Evolutionary conservation across 2,329 filamentous ascomycete species (phyloP).

Genomic region (Fusarium longipes): DNA sequence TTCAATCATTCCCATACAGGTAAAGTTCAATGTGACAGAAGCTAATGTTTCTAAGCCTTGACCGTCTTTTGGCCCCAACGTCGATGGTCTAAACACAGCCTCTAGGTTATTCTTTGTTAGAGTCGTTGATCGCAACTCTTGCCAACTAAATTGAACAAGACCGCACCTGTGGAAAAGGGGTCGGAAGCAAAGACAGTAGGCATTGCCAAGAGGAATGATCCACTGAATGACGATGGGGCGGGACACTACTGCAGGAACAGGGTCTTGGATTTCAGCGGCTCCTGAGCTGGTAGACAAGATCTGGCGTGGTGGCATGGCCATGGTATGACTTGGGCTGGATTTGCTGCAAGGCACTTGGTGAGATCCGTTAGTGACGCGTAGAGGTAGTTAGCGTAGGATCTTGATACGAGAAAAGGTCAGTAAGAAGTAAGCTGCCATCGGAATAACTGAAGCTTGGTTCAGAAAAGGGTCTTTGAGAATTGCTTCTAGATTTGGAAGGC

Average conservation of each 20-base stretch:
- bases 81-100: slow-evolving; percentile 10
- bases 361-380: slow-evolving; percentile 1
- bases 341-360: slow-evolving; percentile 10
- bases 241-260: slow-evolving; percentile 47
- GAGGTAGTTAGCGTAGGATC: slow-evolving; percentile 1
- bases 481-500: slow-evolving; percentile 3
- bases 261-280: slow-evolving; percentile 34
- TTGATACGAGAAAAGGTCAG: background rate
- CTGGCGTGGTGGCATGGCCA: slow-evolving; percentile 24
- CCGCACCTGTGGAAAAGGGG: slow-evolving; percentile 19
- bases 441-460: slow-evolving; percentile 12
- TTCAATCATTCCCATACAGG: slow-evolving; percentile 3
- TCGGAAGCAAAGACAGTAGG: slow-evolving; percentile 15
- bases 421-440: background rate
- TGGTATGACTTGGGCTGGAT: slow-evolving; percentile 33
- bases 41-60: slow-evolving; percentile 24
- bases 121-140: slow-evolving; percentile 27
- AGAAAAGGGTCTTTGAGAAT: slow-evolving; percentile 1
- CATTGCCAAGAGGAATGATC: slow-evolving; percentile 28
- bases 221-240: slow-evolving; percentile 44
- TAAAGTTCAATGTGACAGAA: slow-evolving; percentile 1
- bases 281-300: slow-evolving; percentile 25
- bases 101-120: slow-evolving; percentile 21
- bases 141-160: slow-evolving; percentile 1
- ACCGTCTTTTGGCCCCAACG: slow-evolving; percentile 16